Evolutionary conservation across 768 basidiomycete genomes (phyloP), one percentile per base, ranked within the genome.

Genomic region (Pholiota molesta): DNA sequence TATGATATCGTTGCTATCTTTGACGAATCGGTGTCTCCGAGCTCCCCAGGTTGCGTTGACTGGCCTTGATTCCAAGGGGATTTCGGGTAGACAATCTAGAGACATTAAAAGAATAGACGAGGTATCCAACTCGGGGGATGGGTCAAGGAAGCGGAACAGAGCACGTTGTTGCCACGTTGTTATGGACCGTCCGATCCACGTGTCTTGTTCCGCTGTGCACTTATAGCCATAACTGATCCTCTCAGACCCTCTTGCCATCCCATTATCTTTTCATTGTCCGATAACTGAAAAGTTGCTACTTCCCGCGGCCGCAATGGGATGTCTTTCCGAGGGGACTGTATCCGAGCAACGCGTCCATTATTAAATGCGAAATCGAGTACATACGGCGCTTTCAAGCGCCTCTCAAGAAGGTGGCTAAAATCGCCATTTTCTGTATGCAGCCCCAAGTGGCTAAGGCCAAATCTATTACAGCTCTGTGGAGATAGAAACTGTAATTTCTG

Each of bases 141-240:
- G 57, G n/a, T n/a, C 53, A 59, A 58, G 61, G 61, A 67, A 66
- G 72, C 76, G 75, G 77, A 78, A 77, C 72, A 75, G 45, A 71
- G 72, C 77, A 78, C 74, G 73, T 75, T 75, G 61, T 64, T 62
- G 67, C 73, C 75, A 77, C 75, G 75, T 77, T 75, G 75, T 71
- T 65, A 75, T 69, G 72, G 68, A 60, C 61, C 63, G 55, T 56
- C 66, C 67, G 66, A 51, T 60, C 64, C 69, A 71, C 70, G 69
- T 75, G 76, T 72, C 66, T 60, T 59, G 67, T 66, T 65, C 65
- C 68, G 60, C 64, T 66, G 65, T 65, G 59, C 29, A 33, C 56
- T 51, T 51, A 19, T 16, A 29, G 44, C 54, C 55, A 31, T 58
- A 61, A 55, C 35, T 37, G 35, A 37, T 37, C 35, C 35, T 37